Evolutionary conservation across 371 early-diverging fungal species (phyloP).

Genomic region (Choanephora cucurbitarum): DNA sequence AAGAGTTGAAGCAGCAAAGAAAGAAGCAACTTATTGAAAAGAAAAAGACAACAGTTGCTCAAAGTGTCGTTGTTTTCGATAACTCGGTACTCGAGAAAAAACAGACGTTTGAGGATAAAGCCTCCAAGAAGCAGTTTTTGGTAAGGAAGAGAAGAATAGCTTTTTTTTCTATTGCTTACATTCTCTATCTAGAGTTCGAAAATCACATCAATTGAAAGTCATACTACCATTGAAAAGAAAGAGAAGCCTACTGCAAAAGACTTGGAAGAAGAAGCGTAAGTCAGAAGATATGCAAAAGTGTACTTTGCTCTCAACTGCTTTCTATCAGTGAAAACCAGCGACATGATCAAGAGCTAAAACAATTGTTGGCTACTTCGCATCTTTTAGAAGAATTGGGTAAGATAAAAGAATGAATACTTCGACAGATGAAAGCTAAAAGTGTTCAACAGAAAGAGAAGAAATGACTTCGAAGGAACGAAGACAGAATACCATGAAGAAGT

Average conservation of each 20-base stretch:
- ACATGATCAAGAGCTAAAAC: conserved; percentile 43
- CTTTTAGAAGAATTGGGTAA: conserved; percentile 48
- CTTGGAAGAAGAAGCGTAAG: conserved; percentile 41
- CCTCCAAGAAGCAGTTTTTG: conserved; percentile 44
- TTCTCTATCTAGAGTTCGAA: conserved; percentile 29
- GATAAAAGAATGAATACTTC: no score
- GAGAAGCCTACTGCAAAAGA: conserved; percentile 27
- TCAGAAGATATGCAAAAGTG: not conserved
- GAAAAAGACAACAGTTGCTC: conserved; percentile 13
- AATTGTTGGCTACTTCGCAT: conserved; percentile 41
- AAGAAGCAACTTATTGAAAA: conserved; percentile 1
- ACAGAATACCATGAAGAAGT: conserved; percentile 41
- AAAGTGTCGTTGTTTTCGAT: conserved; percentile 47
- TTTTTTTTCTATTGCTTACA: not conserved
- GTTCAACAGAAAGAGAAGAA: conserved; percentile 43
- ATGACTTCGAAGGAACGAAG: conserved; percentile 48
- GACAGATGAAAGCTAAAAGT: no score
- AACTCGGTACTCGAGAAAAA: conserved; percentile 33
- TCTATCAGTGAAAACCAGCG: conserved; percentile 38
- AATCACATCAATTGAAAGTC: conserved; percentile 25
- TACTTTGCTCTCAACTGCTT: not conserved
- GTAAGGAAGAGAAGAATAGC: conserved; percentile 16
- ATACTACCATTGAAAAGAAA: conserved; percentile 7
- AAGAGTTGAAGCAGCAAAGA: conserved; percentile 10
- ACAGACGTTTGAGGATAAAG: conserved; percentile 24